phyloP scores from a whole-genome alignment of 768 basidiomycete species.

The Phanerochaete carnosa region DNA sequence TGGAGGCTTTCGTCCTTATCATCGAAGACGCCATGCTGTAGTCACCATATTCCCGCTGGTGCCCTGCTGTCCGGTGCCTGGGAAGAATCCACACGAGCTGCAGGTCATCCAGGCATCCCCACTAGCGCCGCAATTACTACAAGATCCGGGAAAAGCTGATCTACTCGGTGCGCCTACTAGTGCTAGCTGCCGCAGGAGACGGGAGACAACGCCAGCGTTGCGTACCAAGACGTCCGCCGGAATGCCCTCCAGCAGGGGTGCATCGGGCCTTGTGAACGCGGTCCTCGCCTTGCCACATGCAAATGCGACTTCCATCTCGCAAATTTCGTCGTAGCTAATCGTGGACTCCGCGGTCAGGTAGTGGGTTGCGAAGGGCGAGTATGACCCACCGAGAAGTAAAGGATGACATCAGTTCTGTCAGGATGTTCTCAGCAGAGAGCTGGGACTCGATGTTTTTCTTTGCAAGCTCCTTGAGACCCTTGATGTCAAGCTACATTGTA shows the following conservation, averaged over 20 bases:
- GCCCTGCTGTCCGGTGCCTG: neutral
- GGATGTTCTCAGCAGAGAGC: slow-evolving; percentile 16
- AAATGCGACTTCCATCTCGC: slow-evolving; percentile 1
- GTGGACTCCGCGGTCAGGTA: neutral
- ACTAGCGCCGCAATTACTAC: neutral
- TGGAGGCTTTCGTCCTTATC: no score
- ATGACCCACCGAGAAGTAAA: slow-evolving; percentile 12
- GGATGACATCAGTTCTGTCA: slow-evolving; percentile 19
- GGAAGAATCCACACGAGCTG: neutral
- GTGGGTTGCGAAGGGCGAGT: neutral
- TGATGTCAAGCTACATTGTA: neutral
- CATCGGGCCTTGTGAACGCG: neutral
- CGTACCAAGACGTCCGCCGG: neutral
- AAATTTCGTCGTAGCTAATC: neutral
- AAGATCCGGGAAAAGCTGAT: neutral
- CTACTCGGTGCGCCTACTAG: neutral
- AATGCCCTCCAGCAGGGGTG: neutral
- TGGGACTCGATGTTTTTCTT: slow-evolving; percentile 12
- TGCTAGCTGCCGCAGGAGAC: neutral
- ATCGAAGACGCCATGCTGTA: neutral
- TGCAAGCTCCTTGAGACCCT: slow-evolving; percentile 10
- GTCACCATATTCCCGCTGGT: neutral
- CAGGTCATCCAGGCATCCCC: neutral
- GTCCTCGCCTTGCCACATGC: neutral
- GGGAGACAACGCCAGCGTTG: neutral